Conservation (phyloP, 2,329 filamentous ascomycete species). For the Rachicladosporium sp. region DNA sequence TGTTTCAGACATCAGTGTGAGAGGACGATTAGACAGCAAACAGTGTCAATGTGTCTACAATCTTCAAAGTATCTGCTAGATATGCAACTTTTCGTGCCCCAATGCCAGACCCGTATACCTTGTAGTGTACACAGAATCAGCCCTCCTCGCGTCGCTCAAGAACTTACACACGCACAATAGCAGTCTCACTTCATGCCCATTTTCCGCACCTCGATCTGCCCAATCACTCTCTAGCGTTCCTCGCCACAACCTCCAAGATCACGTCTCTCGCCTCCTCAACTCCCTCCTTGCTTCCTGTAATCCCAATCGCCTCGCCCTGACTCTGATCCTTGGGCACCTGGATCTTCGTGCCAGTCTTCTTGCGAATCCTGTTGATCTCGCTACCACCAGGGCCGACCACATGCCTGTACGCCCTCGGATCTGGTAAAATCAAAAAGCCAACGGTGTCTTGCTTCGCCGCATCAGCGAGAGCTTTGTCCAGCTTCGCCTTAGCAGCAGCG, state of each 20-base stretch:
- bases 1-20: no score
- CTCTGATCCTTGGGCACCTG: conserved; percentile 77
- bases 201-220: no score
- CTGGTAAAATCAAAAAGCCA: conserved; percentile 80
- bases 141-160: no score
- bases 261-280: conserved; percentile 79
- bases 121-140: no score
- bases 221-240: conserved; percentile 17
- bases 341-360: conserved; percentile 85
- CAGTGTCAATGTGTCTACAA: no score
- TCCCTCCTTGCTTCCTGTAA: conserved; percentile 65
- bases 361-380: conserved; percentile 86
- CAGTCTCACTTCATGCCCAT: no score
- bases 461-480: conserved; percentile 61
- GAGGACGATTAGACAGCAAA: no score
- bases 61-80: no score
- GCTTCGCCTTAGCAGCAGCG: conserved; percentile 63
- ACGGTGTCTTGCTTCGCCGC: conserved; percentile 58
- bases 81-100: no score
- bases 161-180: no score
- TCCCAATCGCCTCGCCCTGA: conserved; percentile 73
- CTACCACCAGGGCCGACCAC: conserved; percentile 81
- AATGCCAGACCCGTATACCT: no score
- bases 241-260: conserved; percentile 66
- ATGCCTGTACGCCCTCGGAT: conserved; percentile 77